Percentiles rank a stretch among this genome's conserved stretches.
Conservation (phyloP, 805 yeast species). For the Wickerhamomyces pijperi region DNA sequence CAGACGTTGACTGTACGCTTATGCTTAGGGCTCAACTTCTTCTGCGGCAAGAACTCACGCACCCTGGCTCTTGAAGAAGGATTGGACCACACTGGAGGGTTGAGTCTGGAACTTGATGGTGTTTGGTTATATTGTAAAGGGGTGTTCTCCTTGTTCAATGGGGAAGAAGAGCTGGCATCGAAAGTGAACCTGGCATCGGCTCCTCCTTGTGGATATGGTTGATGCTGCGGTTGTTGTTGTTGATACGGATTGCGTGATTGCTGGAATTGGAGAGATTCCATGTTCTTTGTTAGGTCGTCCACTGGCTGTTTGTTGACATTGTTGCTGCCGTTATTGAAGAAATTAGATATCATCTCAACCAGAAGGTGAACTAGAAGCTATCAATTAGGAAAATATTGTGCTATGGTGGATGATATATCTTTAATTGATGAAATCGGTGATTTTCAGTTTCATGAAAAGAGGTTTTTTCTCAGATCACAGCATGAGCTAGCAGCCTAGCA, state of each 20-base stretch:
- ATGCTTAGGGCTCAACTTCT: slow-evolving; percentile 36
- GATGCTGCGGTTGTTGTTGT: background rate
- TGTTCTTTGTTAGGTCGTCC: slow-evolving; percentile 17
- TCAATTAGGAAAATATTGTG: too few species aligned
- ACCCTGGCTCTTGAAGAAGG: slow-evolving; percentile 1
- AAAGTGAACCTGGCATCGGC: slow-evolving; percentile 16
- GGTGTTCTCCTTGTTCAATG: slow-evolving; percentile 29
- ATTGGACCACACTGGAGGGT: slow-evolving; percentile 5
- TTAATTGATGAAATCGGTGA: too few species aligned
- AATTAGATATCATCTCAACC: slow-evolving; percentile 20
- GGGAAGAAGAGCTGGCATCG: slow-evolving; percentile 22
- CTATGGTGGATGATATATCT: too few species aligned
- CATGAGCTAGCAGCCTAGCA: too few species aligned
- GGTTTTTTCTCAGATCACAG: too few species aligned
- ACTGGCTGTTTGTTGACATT: slow-evolving; percentile 6
- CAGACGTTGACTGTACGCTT: slow-evolving; percentile 83
- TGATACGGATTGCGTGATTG: background rate
- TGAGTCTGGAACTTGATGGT: slow-evolving; percentile 15
- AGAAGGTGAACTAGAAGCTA: background rate
- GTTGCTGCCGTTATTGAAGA: slow-evolving; percentile 10
- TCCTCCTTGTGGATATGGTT: background rate
- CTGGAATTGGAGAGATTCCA: slow-evolving; percentile 18
- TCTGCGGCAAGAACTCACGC: slow-evolving; percentile 2
- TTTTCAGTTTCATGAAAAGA: too few species aligned
- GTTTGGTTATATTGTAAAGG: slow-evolving; percentile 15